Evolutionary conservation across 371 early-diverging fungal species (phyloP).

Genomic region (Rhizopus stolonifer): DNA sequence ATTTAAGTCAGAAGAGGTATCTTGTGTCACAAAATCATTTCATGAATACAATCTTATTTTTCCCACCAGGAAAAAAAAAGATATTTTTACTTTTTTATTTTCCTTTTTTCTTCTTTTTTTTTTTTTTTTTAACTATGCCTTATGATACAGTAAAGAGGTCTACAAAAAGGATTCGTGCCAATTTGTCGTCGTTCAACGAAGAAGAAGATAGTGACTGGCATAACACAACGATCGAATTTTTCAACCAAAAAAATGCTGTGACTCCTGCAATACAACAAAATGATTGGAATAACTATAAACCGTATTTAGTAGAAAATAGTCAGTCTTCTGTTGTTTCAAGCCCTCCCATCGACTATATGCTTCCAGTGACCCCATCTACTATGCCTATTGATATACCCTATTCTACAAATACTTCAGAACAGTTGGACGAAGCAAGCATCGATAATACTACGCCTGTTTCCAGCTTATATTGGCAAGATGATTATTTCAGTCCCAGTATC

Average conservation of each 20-base stretch:
- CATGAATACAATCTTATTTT: background rate
- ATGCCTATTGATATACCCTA: slow-evolving; percentile 26
- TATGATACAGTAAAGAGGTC: slow-evolving; percentile 26
- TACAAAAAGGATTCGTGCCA: slow-evolving; percentile 18
- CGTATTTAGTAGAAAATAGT: background rate
- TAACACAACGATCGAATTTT: background rate
- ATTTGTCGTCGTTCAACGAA: background rate
- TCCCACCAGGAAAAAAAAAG: slow-evolving; percentile 2
- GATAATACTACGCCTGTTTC: slow-evolving; percentile 15
- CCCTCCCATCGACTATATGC: background rate
- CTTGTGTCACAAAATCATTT: background rate
- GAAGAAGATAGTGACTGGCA: slow-evolving; percentile 8
- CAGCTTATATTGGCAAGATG: slow-evolving; percentile 16
- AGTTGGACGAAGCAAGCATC: slow-evolving; percentile 10
- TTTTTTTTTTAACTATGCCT: slow-evolving; percentile 16
- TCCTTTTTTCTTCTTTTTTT: slow-evolving; percentile 5
- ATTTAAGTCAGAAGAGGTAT: background rate
- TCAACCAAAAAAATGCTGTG: slow-evolving; percentile 1
- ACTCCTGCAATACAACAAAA: background rate
- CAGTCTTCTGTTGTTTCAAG: slow-evolving; percentile 3
- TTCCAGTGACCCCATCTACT: slow-evolving; percentile 10
- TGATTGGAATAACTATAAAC: background rate
- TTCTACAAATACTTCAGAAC: slow-evolving; percentile 4
- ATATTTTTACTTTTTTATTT: background rate
- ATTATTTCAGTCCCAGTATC: background rate